phyloP scores from a whole-genome alignment of 306 rosid genomes.

The Quercus engelmannii region DNA sequence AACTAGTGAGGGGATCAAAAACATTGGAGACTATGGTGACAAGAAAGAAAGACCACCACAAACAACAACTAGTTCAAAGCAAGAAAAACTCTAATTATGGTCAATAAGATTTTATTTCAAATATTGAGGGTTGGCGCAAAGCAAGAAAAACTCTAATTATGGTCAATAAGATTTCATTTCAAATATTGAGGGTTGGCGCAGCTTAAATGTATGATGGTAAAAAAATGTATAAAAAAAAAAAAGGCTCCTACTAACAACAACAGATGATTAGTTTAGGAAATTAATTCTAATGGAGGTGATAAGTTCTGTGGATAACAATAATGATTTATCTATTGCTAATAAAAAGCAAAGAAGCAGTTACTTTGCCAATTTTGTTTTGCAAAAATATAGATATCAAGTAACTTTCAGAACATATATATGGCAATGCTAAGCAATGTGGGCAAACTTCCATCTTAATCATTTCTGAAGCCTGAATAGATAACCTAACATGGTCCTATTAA shows the following conservation, averaged over 20 bases:
- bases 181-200: neutral
- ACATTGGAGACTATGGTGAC: neutral
- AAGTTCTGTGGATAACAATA: neutral
- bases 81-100: neutral
- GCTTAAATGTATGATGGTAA: slow-evolving; percentile 2
- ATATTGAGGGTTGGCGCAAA: neutral
- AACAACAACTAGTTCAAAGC: slow-evolving; percentile 12
- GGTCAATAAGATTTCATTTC: neutral
- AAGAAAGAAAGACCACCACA: slow-evolving; percentile 4
- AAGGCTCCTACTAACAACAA: neutral
- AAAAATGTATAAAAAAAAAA: neutral
- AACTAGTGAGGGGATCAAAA: neutral
- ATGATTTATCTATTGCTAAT: neutral
- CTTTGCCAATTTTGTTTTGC: neutral
- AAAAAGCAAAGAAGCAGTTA: neutral
- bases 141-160: neutral
- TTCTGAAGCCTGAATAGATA: neutral
- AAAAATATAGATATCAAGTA: neutral
- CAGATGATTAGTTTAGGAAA: neutral
- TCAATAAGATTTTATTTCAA: neutral
- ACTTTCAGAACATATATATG: neutral
- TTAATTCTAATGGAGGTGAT: neutral
- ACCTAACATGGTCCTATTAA: neutral
- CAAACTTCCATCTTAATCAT: neutral
- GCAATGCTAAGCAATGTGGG: neutral